A percentile compares a stretch with the other conserved stretches of the same genome.
These are phyloP conservation scores for Metarhizium anisopliae DNA, from an alignment of 2,329 filamentous ascomycete species.

Conservation along the genomic window DNA sequence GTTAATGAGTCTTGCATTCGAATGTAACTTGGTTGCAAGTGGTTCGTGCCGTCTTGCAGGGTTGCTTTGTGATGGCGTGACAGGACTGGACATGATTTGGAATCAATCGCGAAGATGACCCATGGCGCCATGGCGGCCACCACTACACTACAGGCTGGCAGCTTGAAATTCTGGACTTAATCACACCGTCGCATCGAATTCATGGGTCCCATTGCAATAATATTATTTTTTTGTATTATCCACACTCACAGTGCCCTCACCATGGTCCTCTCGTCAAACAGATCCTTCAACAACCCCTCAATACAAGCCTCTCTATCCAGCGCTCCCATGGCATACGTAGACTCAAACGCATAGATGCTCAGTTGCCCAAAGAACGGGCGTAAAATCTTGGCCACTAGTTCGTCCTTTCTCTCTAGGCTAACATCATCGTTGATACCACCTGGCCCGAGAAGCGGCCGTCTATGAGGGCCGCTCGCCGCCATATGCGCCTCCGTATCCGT, in stretches of 20 bases:
- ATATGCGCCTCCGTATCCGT: constrained; percentile 29
- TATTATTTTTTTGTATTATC: no score
- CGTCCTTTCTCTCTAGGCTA: constrained; percentile 50
- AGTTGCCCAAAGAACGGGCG: constrained; percentile 85
- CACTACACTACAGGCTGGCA: no score
- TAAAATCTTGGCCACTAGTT: constrained; percentile 68
- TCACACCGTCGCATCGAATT: no score
- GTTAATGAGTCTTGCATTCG: no score
- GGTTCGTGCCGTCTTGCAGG: no score
- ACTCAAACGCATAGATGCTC: constrained; percentile 90
- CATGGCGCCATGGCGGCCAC: no score
- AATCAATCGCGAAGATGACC: no score
- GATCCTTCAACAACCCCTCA: constrained; percentile 56
- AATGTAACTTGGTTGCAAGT: no score
- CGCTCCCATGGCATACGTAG: constrained; percentile 73
- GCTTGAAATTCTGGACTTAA: no score
- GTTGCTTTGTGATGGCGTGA: no score
- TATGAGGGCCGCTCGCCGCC: constrained; percentile 25
- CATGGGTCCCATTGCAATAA: no score
- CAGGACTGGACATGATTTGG: no score
- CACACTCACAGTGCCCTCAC: constrained; percentile 44
- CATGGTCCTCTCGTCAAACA: constrained; percentile 71
- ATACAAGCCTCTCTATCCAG: constrained; percentile 59
- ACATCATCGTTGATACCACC: constrained; percentile 48
- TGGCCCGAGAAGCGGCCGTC: constrained; percentile 40